Evolutionary conservation across 106 monocot genomes (phyloP).

Genomic region (Dactylorhiza incarnata): DNA sequence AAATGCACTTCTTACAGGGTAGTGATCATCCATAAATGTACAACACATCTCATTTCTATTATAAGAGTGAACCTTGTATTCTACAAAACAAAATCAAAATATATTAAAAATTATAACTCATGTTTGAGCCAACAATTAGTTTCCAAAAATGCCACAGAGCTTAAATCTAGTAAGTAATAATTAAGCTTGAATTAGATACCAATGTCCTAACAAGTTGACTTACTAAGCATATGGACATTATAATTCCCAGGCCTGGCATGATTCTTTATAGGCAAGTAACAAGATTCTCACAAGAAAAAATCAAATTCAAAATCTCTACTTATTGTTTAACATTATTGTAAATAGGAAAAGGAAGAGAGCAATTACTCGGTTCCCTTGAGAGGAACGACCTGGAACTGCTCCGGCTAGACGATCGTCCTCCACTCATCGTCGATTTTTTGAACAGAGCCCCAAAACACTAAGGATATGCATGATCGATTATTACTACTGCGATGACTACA

Average conservation of each 20-base stretch:
- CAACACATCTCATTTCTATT: constrained; percentile 74
- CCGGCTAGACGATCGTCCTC: constrained; percentile 76
- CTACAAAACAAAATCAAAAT: constrained; percentile 25
- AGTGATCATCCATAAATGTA: constrained; percentile 94
- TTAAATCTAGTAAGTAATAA: neutral
- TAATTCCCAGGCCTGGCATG: no score
- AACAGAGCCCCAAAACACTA: constrained; percentile 38
- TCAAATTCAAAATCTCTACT: neutral
- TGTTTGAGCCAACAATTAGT: neutral
- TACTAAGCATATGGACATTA: no score
- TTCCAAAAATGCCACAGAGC: neutral
- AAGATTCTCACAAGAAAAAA: neutral
- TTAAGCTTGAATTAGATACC: no score
- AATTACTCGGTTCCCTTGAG: constrained; percentile 82
- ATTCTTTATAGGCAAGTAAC: no score
- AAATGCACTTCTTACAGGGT: constrained; percentile 91
- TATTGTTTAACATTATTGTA: no score
- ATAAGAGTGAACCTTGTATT: constrained; percentile 89
- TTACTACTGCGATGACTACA: neutral
- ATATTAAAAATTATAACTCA: neutral
- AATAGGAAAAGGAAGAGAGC: neutral
- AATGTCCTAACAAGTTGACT: no score
- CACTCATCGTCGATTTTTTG: constrained; percentile 87
- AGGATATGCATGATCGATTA: constrained; percentile 10
- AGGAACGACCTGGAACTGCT: constrained; percentile 90